Evolutionary conservation across 2,329 filamentous ascomycete species (phyloP).

Genomic region (Onygenales sp.): DNA sequence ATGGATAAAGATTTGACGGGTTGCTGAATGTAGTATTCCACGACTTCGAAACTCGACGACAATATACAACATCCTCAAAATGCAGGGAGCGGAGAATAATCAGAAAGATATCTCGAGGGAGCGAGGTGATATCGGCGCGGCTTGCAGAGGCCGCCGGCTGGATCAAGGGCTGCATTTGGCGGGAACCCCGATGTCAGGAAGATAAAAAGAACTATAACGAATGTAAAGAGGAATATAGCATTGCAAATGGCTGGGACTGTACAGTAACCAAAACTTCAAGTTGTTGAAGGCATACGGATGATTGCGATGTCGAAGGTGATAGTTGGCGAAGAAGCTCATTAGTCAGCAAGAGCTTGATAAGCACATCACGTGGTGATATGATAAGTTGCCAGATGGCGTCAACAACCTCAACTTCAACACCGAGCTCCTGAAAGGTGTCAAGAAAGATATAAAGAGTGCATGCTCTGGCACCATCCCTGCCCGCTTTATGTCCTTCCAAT

Average conservation of each 20-base stretch:
- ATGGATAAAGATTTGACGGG: constrained; percentile 35
- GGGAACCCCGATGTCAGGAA: background rate
- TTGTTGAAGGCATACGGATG: too few species aligned
- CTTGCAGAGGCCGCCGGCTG: too few species aligned
- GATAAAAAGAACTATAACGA: background rate
- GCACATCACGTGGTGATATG: constrained; percentile 13
- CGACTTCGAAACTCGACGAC: constrained; percentile 42
- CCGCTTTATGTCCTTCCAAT: background rate
- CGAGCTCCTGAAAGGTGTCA: background rate
- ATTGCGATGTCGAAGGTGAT: too few species aligned
- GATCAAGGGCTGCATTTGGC: background rate
- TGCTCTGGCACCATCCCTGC: background rate
- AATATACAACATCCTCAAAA: constrained; percentile 42
- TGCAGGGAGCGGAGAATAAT: constrained; percentile 42
- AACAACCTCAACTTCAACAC: background rate
- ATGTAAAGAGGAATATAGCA: background rate
- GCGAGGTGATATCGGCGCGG: constrained; percentile 9
- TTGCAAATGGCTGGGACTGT: background rate
- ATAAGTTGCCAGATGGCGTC: constrained; percentile 4
- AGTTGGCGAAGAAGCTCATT: too few species aligned
- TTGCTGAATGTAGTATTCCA: constrained; percentile 45
- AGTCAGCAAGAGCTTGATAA: constrained; percentile 1
- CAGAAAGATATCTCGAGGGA: constrained; percentile 53
- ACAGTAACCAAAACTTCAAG: too few species aligned
- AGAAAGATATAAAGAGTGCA: background rate